A percentile compares a stretch with the other conserved stretches of the same genome.
Conservation (phyloP, 768 basidiomycete genomes). For the Lactarius quietus region DNA sequence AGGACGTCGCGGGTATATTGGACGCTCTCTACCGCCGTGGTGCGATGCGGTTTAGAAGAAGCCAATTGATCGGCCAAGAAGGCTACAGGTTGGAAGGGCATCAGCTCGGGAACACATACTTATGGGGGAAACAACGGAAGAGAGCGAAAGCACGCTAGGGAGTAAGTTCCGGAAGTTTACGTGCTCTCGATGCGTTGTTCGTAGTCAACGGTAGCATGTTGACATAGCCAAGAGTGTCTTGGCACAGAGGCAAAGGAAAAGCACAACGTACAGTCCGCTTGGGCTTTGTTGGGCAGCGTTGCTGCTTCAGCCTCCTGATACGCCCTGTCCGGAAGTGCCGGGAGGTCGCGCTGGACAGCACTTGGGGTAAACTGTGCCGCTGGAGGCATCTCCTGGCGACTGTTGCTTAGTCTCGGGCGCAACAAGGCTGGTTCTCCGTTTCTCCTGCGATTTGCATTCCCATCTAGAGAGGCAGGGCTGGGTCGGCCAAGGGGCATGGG, state of each 20-base stretch:
- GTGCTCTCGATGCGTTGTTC: neutral
- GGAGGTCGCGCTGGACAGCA: neutral
- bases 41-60: neutral
- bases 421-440: neutral
- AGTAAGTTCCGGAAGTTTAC: neutral
- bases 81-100: slow-evolving; percentile 2
- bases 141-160: neutral
- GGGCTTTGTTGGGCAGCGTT: slow-evolving; percentile 2
- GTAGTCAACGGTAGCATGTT: neutral
- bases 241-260: neutral
- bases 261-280: slow-evolving; percentile 9
- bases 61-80: slow-evolving; percentile 2
- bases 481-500: slow-evolving; percentile 29
- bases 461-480: slow-evolving; percentile 1
- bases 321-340: neutral
- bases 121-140: neutral
- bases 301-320: slow-evolving; percentile 6
- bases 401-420: neutral
- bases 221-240: neutral
- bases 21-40: neutral
- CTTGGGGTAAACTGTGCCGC: neutral
- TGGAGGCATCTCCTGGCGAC: neutral
- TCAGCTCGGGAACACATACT: slow-evolving; percentile 1
- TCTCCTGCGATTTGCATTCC: slow-evolving; percentile 10
- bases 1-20: slow-evolving; percentile 13